Evolutionary conservation across 176 grass and related monocot genomes (phyloP), one percentile per base, ranked within the genome.

Genomic region (Bromus sterilis): DNA sequence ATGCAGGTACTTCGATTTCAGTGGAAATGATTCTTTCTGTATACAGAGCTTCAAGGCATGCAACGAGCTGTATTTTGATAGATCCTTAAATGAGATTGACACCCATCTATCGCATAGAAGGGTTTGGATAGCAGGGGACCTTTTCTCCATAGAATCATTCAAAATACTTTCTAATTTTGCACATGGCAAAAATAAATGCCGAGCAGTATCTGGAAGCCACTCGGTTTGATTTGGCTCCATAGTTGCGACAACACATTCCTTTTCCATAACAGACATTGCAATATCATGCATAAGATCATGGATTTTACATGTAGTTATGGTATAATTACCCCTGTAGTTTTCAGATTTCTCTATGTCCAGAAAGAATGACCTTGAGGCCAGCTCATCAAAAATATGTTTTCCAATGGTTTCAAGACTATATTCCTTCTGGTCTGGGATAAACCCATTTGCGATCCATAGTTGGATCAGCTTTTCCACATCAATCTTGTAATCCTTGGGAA

Each of bases 1-100:
- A 12, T 44, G 37, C 25, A 78, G 5, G 14, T 78, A 4, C 18
- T 46, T 78, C 23, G 37, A 5, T 23, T 63, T 78, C 0, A 32
- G 4, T 0, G 0, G 5, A 4, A 42, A 42, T 61, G 21, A 4
- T 4, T n/a, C 4, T 1, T 0, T 1, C 0, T 7, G 0, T 7
- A 40, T 0, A 4, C 0, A 3, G 4, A 69, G 0, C 14, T 31
- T 0, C 28, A 74, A 5, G 20, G 70, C 43, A 9, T 42, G 40
- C 14, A 74, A 14, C 8, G 26, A 74, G 6, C 16, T 11, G 3
- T 51, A 29, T 20, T 57, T 58, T 26, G 48, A 35, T 2, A 25
- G 15, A 60, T 77, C 33, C 1, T 59, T 13, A 3, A 60, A 28
- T 26, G 53, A 18, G 14, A 6, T 18, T 16, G 1, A 0, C 0